A percentile compares a stretch with the other conserved stretches of the same genome.
Conservation (phyloP, 106 monocot species). For the Ottelia alismoides region DNA sequence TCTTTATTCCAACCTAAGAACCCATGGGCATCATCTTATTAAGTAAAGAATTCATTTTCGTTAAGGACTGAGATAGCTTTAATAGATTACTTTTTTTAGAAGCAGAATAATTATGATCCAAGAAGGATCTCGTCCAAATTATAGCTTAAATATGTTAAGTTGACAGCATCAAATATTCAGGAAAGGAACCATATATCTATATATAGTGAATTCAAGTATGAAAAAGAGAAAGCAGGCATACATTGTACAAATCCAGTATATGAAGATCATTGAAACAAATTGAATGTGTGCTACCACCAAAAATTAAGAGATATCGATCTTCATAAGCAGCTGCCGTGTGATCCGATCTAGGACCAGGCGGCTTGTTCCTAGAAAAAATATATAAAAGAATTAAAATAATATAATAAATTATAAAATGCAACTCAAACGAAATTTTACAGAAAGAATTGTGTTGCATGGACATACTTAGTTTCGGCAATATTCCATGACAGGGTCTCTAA, state of each 20-base stretch:
- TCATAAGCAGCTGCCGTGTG: conserved; percentile 58
- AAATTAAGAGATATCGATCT: conserved; percentile 71
- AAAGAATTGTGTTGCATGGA: conserved; percentile 1
- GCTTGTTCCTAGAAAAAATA: conserved; percentile 20
- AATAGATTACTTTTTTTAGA: no score
- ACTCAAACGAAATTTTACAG: background rate
- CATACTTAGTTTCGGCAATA: conserved; percentile 43
- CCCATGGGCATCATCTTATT: no score
- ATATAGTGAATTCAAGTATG: no score
- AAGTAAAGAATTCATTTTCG: no score
- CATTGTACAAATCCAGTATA: conserved; percentile 72
- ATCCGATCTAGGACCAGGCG: conserved; percentile 74
- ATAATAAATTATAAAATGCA: background rate
- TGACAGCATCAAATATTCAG: no score
- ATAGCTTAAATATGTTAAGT: no score
- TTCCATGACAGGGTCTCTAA: conserved; percentile 73
- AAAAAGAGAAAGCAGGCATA: conserved; percentile 20
- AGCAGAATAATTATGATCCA: no score
- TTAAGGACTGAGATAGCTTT: no score
- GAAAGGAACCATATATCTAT: no score
- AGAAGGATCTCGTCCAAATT: no score
- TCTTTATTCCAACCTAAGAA: no score
- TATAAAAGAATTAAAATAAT: conserved; percentile 7
- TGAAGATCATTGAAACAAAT: conserved; percentile 79
- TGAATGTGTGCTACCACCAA: conserved; percentile 85